Evolutionary conservation across 208 protist genomes (phyloP), one percentile per base, ranked within the genome.

Genomic region (Acanthamoeba castellanii): DNA sequence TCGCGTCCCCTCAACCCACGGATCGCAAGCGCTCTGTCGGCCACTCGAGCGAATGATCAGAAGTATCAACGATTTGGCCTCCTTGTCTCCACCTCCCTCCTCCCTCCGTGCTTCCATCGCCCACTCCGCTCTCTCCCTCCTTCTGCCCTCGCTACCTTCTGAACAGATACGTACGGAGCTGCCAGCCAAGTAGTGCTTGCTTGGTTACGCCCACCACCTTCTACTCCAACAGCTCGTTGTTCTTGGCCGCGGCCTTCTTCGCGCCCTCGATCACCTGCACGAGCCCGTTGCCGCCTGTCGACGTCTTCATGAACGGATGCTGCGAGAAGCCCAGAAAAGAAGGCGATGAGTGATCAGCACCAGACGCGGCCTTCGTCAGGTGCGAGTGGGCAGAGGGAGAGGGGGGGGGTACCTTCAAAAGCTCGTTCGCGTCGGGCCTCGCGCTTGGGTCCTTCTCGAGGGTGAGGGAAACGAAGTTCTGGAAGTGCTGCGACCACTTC

Each of bases 221-320:
- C 32, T 68, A 89, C 57, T 89, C 82, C n/a, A 68, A 47, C 52
- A 89, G 82, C 30, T 59, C 82, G 82, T 89, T 89, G 82, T 89
- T 89, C 82, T 89, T 68, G 52, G 82, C 82, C 27, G 82, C 82
- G 11, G 47, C 47, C 82, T 66, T 89, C 82, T 68, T 89, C 20
- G 82, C 82, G 32, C 32, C 50, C 8, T 59, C 82, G 32, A 89
- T 68, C 32, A 89, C 57, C 57, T 89, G 20, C 50, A 89, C 57
- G 32, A 89, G 82, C 25, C 52, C 47, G 20, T 37, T 59, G 27
- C 82, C 82, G 50, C 82, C 82, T 45, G 47, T 89, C 82, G 47
- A 32, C 11, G 57, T 57, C 47, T 89, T 89, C 82, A 89, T 68
- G 82, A 89, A 89, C 50, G 52, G 82, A 66, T 89, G 82, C 74